phyloP scores from a whole-genome alignment of 441 rosid genomes.

The Erodium chrysanthum region DNA sequence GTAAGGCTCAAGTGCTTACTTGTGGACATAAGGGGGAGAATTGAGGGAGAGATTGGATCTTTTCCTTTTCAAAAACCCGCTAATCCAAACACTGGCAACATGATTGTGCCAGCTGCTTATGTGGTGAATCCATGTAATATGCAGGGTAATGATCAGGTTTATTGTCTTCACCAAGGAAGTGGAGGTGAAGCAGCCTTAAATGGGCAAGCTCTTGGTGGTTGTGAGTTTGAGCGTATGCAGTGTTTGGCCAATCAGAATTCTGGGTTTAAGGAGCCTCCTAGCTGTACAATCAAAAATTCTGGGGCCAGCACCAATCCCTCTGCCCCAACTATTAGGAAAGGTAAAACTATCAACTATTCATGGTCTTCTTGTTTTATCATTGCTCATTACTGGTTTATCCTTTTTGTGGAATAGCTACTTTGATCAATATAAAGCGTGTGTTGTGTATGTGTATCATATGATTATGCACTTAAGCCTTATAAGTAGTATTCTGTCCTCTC shows the following conservation, averaged over 20 bases:
- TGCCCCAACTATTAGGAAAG: conserved; percentile 51
- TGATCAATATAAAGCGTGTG: no score
- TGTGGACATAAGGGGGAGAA: conserved; percentile 84
- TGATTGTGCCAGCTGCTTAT: conserved; percentile 33
- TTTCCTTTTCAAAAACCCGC: conserved; percentile 77
- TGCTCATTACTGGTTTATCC: no score
- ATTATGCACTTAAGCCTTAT: no score
- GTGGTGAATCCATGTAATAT: conserved; percentile 76
- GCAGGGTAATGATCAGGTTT: conserved; percentile 54
- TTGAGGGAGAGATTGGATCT: conserved; percentile 90
- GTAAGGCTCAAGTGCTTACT: conserved; percentile 90
- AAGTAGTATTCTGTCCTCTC: no score
- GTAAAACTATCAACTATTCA: conserved; percentile 26
- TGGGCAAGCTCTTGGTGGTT: conserved; percentile 40
- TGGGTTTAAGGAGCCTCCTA: conserved; percentile 27
- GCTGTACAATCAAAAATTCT: conserved; percentile 28
- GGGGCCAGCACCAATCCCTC: conserved; percentile 30
- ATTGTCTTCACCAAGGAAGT: conserved; percentile 50
- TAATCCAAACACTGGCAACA: conserved; percentile 29
- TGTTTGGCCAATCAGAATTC: conserved; percentile 41
- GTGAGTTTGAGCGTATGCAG: conserved; percentile 58
- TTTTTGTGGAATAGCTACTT: no score
- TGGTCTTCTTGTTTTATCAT: not conserved
- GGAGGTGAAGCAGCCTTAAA: conserved; percentile 37
- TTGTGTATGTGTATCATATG: no score